These are phyloP conservation scores for Amanita exitialis DNA, from an alignment of 768 basidiomycete species.

Conservation along the genomic window DNA sequence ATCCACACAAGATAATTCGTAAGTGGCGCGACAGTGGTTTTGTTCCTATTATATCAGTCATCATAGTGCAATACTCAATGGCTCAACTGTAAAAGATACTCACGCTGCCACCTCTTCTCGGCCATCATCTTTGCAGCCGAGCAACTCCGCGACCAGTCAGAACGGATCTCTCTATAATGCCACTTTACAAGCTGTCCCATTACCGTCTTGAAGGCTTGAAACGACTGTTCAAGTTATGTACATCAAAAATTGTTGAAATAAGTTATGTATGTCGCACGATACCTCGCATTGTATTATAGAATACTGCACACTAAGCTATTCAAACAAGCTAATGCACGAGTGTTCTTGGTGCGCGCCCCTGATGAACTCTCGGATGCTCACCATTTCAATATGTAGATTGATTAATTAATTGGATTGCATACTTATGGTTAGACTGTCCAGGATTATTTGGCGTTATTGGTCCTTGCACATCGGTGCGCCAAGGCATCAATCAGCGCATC, in stretches of 20 bases:
- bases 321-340: neutral
- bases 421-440: neutral
- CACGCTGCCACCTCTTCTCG: neutral
- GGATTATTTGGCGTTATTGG: neutral
- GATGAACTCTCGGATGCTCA: neutral
- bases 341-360: too few relatives aligned
- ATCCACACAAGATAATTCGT: neutral
- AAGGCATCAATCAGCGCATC: neutral
- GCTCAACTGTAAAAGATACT: neutral
- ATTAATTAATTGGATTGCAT: neutral
- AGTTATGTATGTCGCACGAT: slow-evolving; percentile 2
- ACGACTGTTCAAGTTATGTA: too few relatives aligned
- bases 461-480: neutral
- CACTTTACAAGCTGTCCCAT: slow-evolving; percentile 22
- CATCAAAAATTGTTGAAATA: neutral
- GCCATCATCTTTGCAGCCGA: slow-evolving; percentile 2
- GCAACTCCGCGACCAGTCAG: slow-evolving; percentile 20
- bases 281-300: neutral
- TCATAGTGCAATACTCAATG: neutral
- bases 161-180: slow-evolving; percentile 28
- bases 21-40: neutral
- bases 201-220: neutral
- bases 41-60: neutral
- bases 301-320: neutral
- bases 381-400: neutral